phyloP scores from a whole-genome alignment of 2,329 filamentous ascomycete genomes.

The Uncinocarpus reesii region DNA sequence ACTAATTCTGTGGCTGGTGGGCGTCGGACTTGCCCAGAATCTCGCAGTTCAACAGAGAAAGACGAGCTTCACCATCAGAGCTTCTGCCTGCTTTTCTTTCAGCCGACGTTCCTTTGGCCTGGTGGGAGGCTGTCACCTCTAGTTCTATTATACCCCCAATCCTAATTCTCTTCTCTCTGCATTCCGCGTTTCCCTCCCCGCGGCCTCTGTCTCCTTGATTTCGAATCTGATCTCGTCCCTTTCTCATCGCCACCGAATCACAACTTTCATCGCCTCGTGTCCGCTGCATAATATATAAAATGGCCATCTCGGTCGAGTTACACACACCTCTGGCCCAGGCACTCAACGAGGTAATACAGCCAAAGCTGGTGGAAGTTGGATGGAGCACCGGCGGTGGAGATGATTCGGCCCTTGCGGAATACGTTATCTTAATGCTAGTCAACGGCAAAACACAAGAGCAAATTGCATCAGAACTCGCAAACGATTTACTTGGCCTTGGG shows the following conservation, averaged over 20 bases:
- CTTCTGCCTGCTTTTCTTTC: background rate
- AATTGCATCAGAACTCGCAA: constrained; percentile 76
- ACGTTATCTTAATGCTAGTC: constrained; percentile 92
- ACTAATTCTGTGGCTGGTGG: background rate
- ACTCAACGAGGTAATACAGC: constrained; percentile 71
- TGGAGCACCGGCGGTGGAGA: constrained; percentile 76
- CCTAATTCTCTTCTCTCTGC: background rate
- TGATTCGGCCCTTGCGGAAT: constrained; percentile 80
- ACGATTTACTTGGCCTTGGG: constrained; percentile 70
- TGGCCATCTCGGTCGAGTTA: constrained; percentile 67
- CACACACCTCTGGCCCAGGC: constrained; percentile 77
- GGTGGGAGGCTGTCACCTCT: background rate
- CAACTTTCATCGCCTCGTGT: background rate
- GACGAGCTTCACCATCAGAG: constrained; percentile 2
- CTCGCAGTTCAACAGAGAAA: background rate
- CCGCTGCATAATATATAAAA: constrained; percentile 28
- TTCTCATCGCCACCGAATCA: constrained; percentile 3
- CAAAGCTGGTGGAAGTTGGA: constrained; percentile 83
- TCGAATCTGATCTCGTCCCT: background rate
- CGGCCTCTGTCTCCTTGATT: background rate
- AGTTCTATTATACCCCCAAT: background rate
- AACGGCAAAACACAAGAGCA: constrained; percentile 90
- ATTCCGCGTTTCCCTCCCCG: background rate
- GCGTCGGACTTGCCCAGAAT: background rate
- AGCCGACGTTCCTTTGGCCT: background rate